Percentiles rank a stretch among this genome's conserved stretches.
Evolutionary conservation across 2,329 filamentous ascomycete genomes (phyloP).

Genomic region (Tolypocladium capitatum): DNA sequence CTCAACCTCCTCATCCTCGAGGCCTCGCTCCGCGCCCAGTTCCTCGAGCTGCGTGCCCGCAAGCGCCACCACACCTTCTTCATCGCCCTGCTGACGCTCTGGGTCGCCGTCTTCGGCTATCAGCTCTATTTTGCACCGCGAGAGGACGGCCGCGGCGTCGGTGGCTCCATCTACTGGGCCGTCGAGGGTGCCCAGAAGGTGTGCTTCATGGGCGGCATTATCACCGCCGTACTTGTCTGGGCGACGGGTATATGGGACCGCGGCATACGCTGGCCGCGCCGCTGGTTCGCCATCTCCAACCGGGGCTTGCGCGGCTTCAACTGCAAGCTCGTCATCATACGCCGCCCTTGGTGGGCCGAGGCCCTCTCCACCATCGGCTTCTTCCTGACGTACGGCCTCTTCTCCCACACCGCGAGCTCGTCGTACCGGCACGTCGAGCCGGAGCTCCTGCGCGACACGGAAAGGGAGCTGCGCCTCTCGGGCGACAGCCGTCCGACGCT

Average conservation of each 20-base stretch:
- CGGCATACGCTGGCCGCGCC: conserved; percentile 82
- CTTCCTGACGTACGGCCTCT: conserved; percentile 62
- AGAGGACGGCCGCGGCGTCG: conserved; percentile 82
- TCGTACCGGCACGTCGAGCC: conserved; percentile 69
- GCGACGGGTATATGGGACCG: conserved; percentile 94
- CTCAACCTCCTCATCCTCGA: conserved; percentile 96
- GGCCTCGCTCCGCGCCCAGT: conserved; percentile 83
- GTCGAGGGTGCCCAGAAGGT: conserved; percentile 84
- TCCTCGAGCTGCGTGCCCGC: conserved; percentile 76
- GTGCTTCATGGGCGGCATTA: conserved; percentile 78
- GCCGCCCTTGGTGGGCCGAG: conserved; percentile 72
- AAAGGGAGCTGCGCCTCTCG: conserved; percentile 40
- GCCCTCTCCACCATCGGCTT: conserved; percentile 59
- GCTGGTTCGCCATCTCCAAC: conserved; percentile 84
- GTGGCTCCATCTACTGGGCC: conserved; percentile 92
- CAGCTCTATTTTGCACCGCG: conserved; percentile 89
- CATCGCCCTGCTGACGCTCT: conserved; percentile 61
- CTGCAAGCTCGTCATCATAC: conserved; percentile 84
- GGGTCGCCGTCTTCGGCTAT: conserved; percentile 78
- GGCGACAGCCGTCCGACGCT: conserved; percentile 27
- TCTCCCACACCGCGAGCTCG: conserved; percentile 53
- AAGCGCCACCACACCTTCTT: conserved; percentile 91
- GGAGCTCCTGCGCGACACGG: conserved; percentile 42
- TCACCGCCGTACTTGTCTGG: conserved; percentile 81
- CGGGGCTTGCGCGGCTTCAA: conserved; percentile 85